Base-by-base conservation (phyloP, 352 stramenopile species). In the Globisporangium nodosum region DNA sequence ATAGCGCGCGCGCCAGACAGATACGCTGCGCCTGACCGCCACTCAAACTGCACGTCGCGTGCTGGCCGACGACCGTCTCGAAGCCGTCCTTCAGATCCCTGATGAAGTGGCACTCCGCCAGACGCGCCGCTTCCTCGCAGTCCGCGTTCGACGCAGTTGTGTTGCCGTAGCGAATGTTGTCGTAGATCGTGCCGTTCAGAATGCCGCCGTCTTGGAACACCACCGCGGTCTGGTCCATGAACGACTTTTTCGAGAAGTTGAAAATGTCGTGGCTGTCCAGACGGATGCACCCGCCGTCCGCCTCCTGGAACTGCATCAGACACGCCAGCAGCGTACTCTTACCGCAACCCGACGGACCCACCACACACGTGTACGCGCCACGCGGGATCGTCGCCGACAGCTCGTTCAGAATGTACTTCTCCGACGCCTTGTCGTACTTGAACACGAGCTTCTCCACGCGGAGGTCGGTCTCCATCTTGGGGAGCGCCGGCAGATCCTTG, bases 101-200 rank as follows among this genome's bases (percentile, higher is more conserved):
- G 50, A 95, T 92, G 54, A 95, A 95, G 63, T 89, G 69, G 58
- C 85, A 94, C 55, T 95, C 86, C 3, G 86, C 84, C 54, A 92
- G 60, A 46, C 78, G 78, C 5, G 84, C 86, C 37, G 84, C 84
- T 49, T 94, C 78, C 56, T 90, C 84, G 52, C 86, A 95, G 46
- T 95, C 86, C 8, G 73, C 81, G 48, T 91, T 84, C 5, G 80
- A 87, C 37, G 82, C 86, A 13, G 48, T 59, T 3, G 71, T 67
- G 66, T 91, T 93, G 31, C 86, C 86, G 64, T 90, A 95, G 45
- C 83, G 82, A 54, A 95, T 88, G 65, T 95, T 95, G 65, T 95
- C 86, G 59, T 82, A 90, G 63, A 95, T 95, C 15, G 81, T 88
- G 52, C 86, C 86, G 69, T 95, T 95, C 18, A 95, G 60, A 33